phyloP scores from a whole-genome alignment of 2,329 filamentous ascomycete genomes.

The Chalaropsis thielavioides region DNA sequence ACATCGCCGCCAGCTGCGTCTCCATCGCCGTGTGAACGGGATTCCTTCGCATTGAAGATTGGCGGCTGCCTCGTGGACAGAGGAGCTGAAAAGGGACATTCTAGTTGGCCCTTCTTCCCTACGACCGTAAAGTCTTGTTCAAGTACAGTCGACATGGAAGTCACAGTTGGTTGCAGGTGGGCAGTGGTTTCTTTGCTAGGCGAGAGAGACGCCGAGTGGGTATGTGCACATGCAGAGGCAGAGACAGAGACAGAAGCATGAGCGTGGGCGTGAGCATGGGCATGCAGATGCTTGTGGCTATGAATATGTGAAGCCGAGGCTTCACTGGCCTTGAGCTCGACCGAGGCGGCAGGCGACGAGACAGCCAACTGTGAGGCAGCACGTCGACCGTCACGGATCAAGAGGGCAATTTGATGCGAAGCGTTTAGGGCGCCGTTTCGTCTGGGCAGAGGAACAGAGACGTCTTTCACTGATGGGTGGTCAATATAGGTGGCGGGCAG shows the following conservation, averaged over 20 bases:
- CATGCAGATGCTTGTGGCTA: neutral
- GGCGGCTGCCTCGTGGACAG: neutral
- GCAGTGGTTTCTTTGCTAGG: constrained; percentile 35
- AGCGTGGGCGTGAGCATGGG: neutral
- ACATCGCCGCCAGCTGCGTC: constrained; percentile 18
- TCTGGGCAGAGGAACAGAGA: constrained; percentile 40
- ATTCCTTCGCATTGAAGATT: neutral
- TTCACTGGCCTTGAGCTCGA: constrained; percentile 34
- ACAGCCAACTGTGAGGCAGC: constrained; percentile 40
- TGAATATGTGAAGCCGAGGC: neutral
- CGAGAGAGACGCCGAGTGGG: constrained; percentile 17
- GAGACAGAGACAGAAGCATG: neutral
- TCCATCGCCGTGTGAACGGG: constrained; percentile 17
- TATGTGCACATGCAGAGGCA: constrained; percentile 3
- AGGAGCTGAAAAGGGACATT: constrained; percentile 57
- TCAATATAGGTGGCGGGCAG: constrained; percentile 38
- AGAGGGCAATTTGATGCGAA: constrained; percentile 45
- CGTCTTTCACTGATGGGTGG: constrained; percentile 34
- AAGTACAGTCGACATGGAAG: constrained; percentile 50
- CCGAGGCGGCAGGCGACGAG: constrained; percentile 29
- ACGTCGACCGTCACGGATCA: constrained; percentile 49
- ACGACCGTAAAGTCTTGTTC: constrained; percentile 85
- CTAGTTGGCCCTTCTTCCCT: constrained; percentile 63
- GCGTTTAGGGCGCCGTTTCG: constrained; percentile 30
- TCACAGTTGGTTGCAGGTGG: constrained; percentile 31